These are phyloP conservation scores for Lasiodiplodia citricola DNA, from an alignment of 2,329 filamentous ascomycete species.

Conservation along the genomic window DNA sequence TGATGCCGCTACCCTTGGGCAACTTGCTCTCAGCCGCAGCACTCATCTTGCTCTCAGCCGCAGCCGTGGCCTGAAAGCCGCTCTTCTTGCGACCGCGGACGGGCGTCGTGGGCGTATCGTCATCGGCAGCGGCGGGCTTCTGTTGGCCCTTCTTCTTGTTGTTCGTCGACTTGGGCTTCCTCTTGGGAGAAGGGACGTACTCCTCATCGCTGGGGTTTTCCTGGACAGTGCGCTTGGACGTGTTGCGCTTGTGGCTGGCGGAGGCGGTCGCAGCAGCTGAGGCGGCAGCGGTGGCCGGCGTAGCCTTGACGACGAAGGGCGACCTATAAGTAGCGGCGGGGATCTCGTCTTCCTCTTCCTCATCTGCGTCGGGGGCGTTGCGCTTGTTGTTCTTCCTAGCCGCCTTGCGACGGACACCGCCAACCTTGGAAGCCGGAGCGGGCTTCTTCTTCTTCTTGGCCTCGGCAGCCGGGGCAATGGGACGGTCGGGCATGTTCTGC, in stretches of 20 bases:
- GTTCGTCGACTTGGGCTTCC: neutral
- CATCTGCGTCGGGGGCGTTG: neutral
- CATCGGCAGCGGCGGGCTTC: too few species aligned
- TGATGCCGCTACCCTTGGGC: neutral
- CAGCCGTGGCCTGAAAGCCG: neutral
- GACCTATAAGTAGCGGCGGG: neutral
- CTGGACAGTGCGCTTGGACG: neutral
- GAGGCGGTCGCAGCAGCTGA: neutral
- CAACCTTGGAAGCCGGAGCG: neutral
- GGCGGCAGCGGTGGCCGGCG: too few species aligned
- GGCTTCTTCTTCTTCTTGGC: neutral
- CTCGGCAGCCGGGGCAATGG: neutral
- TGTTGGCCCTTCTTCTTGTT: neutral
- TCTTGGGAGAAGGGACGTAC: neutral
- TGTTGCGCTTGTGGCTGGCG: neutral
- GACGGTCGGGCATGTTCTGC: neutral
- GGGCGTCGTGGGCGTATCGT: neutral
- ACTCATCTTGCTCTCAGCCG: neutral
- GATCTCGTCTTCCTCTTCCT: neutral
- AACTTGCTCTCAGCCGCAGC: neutral
- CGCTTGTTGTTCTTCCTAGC: neutral
- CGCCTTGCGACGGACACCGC: neutral
- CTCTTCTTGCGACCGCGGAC: neutral
- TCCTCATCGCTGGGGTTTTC: neutral
- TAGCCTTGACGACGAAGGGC: neutral